A percentile compares a stretch with the other conserved stretches of the same genome.
These are phyloP conservation scores for Heterobasidion irregulare DNA, from an alignment of 1,284 basidiomycete genomes.

Conservation along the genomic window DNA sequence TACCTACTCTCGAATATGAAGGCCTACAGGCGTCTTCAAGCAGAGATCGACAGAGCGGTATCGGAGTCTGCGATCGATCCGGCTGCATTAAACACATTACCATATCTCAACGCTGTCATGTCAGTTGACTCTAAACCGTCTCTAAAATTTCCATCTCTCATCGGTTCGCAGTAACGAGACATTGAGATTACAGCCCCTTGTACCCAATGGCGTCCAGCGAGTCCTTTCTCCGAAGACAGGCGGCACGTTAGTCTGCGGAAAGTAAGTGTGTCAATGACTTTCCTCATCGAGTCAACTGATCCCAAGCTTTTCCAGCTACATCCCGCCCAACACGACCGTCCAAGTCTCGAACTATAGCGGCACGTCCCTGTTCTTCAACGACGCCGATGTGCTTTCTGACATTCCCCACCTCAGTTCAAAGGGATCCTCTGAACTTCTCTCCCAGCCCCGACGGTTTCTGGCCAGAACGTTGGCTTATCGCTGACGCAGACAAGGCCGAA, in stretches of 20 bases:
- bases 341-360: conserved; percentile 7
- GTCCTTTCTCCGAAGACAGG: conserved; percentile 19
- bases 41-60: conserved; percentile 24
- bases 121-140: background rate
- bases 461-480: conserved; percentile 24
- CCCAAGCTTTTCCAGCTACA: background rate
- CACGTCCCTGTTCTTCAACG: conserved; percentile 16
- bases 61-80: conserved; percentile 15
- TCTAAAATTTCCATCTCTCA: background rate
- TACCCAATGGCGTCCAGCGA: conserved; percentile 43
- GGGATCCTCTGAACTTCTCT: conserved; percentile 23
- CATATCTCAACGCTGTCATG: conserved; percentile 22
- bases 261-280: conserved; percentile 14
- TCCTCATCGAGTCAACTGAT: background rate
- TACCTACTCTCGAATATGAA: conserved; percentile 24
- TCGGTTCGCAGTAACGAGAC: conserved; percentile 42
- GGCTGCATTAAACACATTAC: conserved; percentile 18
- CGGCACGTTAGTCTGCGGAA: conserved; percentile 12
- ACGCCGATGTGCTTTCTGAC: background rate
- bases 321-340: background rate
- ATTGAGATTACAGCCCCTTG: conserved; percentile 44
- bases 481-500: background rate
- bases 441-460: conserved; percentile 18
- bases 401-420: conserved; percentile 12
- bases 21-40: conserved; percentile 22